Base-by-base conservation (phyloP, 2,329 filamentous ascomycete species). In the Camillea tinctor region DNA sequence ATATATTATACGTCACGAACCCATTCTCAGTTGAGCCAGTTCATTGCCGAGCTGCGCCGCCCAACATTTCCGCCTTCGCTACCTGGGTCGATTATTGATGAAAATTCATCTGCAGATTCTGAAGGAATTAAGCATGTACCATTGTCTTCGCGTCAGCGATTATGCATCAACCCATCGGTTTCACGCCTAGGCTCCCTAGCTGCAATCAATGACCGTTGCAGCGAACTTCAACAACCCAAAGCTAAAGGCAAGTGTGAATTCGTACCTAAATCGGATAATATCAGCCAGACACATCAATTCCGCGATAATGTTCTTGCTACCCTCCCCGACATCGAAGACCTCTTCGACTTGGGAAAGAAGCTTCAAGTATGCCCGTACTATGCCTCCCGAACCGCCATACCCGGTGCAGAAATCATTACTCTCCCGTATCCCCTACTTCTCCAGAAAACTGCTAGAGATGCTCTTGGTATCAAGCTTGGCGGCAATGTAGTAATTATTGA, bases 401-500 rank as follows among this genome's bases (percentile, higher is more conserved):
- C 88, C 19, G 85, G 89, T 9, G 90, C 92, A 49, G 93, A 97
- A 81, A 92, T 99, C 56, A 84, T 99, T 23, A 97, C 94, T 0
- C 79, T 99, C 19, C 95, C 95, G 0, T 99, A 99, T 72, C 94
- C 94, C 1, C 76, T 99, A 6, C 81, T 99, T 0, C 79, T 99
- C 2, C 95, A 98, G 70, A 91, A 88, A 68, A 91, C 88, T 3
- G 93, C 95, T 0, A 83, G 95, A 54, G 93, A 98, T 62, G 93
- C 95, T 0, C 81, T 99, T 0, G 89, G 90, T 0, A 87, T 99
- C 50, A 94, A 90, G 22, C 76, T 99, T 8, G 93, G 96, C 68
- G 87, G 88, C 4, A 95, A 96, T 70, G 82, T 99, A 0, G 88
- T 99, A n/a, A 90, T 99, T 23, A 91, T 99, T 53, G 95, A 99